Base-by-base conservation (phyloP, 352 stramenopile genomes). In the Thraustochytrium striatum region DNA sequence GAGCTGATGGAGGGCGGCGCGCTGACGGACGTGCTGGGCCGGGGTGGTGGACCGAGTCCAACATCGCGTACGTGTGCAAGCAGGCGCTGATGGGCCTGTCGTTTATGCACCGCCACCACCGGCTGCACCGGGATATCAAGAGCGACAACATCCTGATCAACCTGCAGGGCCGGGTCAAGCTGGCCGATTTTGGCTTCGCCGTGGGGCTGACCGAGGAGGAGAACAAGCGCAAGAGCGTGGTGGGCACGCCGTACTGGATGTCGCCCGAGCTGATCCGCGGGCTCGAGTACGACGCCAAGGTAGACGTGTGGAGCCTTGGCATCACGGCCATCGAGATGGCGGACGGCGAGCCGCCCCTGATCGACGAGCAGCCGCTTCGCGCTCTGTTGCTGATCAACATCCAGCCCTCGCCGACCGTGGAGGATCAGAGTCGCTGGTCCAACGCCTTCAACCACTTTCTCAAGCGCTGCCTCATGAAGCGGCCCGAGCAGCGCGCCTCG, bases 71-170 rank as follows among this genome's bases (percentile, higher is more conserved):
- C 79, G 87, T 90, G 19, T 86, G 83, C 43, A 33, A 50, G n/a
- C 53, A 86, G 50, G 32, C 85, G 7, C 57, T 87, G 13, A 16
- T 57, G 47, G 87, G 83, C 35, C 79, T 91, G 41, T 55, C 83
- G 3, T 88, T 87, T 61, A 87, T 91, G 72, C 87, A 91, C 68
- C 47, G 47, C 41, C 92, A 88, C 19, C 86, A 93, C 53, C 90
- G 95, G 65, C 83, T 98, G 25, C 93, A 98, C 57, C 91, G 93
- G 33, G 93, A 98, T 59, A 95, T 98, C 62, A 98, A 98, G 75
- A 91, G 91, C 11, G 90, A 89, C 61, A 98, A 98, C 83, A 78
- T 98, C 30, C 86, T 98, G 30, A 93, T 97, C 72, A 70, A 94
- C 82, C 58, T 35, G 32, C 89, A 92, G 69, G 91, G 88, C 16